These are phyloP conservation scores for Chaetomiaceae sp. DNA, from an alignment of 2,329 filamentous ascomycete genomes.

Conservation along the genomic window DNA sequence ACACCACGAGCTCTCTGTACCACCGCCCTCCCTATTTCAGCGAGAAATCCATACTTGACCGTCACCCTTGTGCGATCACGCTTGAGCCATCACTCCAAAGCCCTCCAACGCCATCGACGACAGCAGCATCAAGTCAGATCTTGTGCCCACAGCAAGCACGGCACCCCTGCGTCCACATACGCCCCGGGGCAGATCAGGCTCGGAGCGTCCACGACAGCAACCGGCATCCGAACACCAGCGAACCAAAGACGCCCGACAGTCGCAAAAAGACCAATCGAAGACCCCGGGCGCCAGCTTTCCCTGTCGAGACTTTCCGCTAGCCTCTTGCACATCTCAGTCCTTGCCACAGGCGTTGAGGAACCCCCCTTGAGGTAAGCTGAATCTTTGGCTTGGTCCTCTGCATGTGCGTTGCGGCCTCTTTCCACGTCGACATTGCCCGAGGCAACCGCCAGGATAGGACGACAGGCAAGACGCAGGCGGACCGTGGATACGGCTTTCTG, in stretches of 20 bases:
- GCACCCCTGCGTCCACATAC: constrained; percentile 5
- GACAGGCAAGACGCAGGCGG: background rate
- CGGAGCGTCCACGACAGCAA: constrained; percentile 4
- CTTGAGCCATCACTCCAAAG: constrained; percentile 29
- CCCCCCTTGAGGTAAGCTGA: constrained; percentile 9
- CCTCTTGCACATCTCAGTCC: background rate
- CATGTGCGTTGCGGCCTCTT: constrained; percentile 1
- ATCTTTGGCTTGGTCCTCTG: constrained; percentile 1
- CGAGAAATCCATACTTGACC: constrained; percentile 19
- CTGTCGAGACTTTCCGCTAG: background rate
- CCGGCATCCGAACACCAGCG: background rate
- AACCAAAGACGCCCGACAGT: background rate
- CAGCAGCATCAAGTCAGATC: constrained; percentile 32
- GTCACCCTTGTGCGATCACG: constrained; percentile 29
- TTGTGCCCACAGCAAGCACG: constrained; percentile 27
- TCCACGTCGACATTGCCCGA: background rate
- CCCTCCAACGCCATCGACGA: constrained; percentile 36
- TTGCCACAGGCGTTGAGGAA: background rate
- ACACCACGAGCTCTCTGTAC: constrained; percentile 18
- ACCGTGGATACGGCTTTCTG: constrained; percentile 15
- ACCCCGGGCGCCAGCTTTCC: background rate
- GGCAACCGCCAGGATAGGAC: background rate
- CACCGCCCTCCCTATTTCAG: constrained; percentile 15
- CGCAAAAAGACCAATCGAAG: background rate
- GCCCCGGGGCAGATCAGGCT: constrained; percentile 8